Evolutionary conservation across 2,329 filamentous ascomycete species (phyloP).

Genomic region (Cercospora zeina): DNA sequence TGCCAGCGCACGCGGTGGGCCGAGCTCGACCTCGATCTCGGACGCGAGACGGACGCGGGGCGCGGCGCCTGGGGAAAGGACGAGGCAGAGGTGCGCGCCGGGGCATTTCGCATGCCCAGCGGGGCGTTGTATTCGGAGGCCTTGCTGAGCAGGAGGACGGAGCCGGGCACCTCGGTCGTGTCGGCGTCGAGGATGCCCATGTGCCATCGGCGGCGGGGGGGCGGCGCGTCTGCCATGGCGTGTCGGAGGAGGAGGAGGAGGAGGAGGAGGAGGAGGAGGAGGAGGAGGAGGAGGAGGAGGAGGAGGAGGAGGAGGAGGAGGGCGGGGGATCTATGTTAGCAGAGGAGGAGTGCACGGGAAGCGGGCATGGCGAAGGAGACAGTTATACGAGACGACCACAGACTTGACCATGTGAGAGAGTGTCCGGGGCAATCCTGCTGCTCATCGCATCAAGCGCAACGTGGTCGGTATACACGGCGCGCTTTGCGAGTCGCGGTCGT

Average conservation of each 20-base stretch:
- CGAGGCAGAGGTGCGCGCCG: conserved; percentile 59
- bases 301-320: neutral
- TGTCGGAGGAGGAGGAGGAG: neutral
- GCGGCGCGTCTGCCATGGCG: conserved; percentile 17
- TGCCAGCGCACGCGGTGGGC: conserved; percentile 18
- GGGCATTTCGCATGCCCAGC: conserved; percentile 62
- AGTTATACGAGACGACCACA: neutral
- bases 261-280: neutral
- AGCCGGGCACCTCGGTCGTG: conserved; percentile 81
- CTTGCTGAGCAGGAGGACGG: conserved; percentile 60
- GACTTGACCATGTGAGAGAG: no score
- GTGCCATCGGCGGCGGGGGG: conserved; percentile 50
- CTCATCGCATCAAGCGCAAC: conserved; percentile 1
- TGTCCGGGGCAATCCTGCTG: conserved; percentile 3
- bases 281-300: neutral
- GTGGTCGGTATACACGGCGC: no score
- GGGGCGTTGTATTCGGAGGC: conserved; percentile 61
- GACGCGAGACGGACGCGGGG: conserved; percentile 24
- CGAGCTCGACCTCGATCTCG: conserved; percentile 5
- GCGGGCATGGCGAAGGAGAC: neutral
- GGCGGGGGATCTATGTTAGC: neutral
- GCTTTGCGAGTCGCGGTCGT: neutral
- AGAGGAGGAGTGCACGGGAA: neutral
- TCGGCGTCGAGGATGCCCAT: conserved; percentile 78
- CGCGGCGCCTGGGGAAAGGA: conserved; percentile 50